phyloP scores from a whole-genome alignment of 768 basidiomycete species.

The Hygrophoropsis aurantiaca region DNA sequence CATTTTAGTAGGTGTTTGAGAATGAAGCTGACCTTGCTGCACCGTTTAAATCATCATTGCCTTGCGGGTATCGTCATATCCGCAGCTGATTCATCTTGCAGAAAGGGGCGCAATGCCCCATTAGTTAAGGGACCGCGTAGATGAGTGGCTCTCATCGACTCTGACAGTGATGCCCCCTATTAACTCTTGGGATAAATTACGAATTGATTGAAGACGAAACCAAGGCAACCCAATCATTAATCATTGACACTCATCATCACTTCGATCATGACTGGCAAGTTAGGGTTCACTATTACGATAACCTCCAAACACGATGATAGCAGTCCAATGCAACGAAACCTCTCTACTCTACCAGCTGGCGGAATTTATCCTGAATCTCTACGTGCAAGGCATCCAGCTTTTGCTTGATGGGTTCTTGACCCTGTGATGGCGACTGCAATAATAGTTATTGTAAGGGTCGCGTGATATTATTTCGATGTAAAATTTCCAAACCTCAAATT shows the following conservation, averaged over 20 bases:
- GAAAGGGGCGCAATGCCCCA: too few species aligned
- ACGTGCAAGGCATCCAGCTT: constrained; percentile 78
- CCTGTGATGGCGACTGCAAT: constrained; percentile 83
- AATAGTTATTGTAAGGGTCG: constrained; percentile 11
- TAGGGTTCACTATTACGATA: neutral
- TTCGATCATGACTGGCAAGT: too few species aligned
- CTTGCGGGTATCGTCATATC: constrained; percentile 4
- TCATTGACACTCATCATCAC: constrained; percentile 15
- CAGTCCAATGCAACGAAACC: constrained; percentile 1
- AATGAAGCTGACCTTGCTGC: neutral
- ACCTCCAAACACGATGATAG: neutral
- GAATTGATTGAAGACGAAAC: too few species aligned
- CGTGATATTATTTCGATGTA: too few species aligned
- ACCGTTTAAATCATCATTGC: constrained; percentile 1
- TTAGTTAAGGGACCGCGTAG: too few species aligned
- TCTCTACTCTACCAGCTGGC: constrained; percentile 74
- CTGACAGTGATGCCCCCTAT: too few species aligned
- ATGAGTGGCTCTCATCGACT: too few species aligned
- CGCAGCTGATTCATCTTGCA: constrained; percentile 3
- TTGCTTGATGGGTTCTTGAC: constrained; percentile 77
- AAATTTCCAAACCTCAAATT: constrained; percentile 81
- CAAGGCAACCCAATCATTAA: too few species aligned
- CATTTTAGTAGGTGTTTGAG: constrained; percentile 9
- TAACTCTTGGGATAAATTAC: too few species aligned
- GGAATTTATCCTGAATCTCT: constrained; percentile 93